Conservation (phyloP, 108 stramenopile genomes). For the Craspedostauros australis region DNA sequence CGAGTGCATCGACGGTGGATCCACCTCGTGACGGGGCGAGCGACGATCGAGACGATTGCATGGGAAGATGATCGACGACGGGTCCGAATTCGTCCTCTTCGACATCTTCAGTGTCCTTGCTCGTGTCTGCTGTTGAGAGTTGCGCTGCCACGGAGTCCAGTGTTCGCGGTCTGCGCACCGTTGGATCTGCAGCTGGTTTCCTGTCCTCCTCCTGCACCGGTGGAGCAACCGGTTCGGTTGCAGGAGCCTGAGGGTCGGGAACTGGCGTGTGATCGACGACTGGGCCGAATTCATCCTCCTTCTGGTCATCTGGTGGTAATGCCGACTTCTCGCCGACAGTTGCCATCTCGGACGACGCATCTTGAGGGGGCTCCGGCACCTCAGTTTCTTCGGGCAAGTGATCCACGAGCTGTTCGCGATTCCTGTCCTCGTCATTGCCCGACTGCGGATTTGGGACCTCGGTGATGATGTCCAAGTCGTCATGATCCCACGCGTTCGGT, state of each 20-base stretch:
- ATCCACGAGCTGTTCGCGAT: constrained; percentile 23
- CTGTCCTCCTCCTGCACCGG: not conserved
- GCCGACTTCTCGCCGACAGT: constrained; percentile 30
- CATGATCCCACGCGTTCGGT: constrained; percentile 19
- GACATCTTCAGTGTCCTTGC: constrained; percentile 18
- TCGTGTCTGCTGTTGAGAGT: constrained; percentile 11
- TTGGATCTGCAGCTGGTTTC: constrained; percentile 1
- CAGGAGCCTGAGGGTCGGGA: not conserved
- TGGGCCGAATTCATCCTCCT: constrained; percentile 44
- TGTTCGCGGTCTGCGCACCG: constrained; percentile 1
- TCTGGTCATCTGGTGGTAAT: constrained; percentile 25
- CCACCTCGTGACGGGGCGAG: constrained; percentile 40
- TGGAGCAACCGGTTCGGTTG: not conserved
- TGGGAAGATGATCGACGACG: constrained; percentile 43
- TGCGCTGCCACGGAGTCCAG: constrained; percentile 15
- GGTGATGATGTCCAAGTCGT: constrained; percentile 21
- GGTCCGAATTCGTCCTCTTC: constrained; percentile 43
- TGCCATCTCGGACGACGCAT: constrained; percentile 38
- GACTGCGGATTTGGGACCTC: constrained; percentile 39
- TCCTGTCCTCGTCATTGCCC: constrained; percentile 22
- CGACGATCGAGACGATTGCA: constrained; percentile 8
- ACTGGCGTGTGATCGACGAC: constrained; percentile 35
- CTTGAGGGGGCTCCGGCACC: constrained; percentile 8
- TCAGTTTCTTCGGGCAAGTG: constrained; percentile 13
- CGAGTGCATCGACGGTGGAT: constrained; percentile 45